Evolutionary conservation across 164 flowering plant genomes (phyloP).

Genomic region (Nymphaea colorata): DNA sequence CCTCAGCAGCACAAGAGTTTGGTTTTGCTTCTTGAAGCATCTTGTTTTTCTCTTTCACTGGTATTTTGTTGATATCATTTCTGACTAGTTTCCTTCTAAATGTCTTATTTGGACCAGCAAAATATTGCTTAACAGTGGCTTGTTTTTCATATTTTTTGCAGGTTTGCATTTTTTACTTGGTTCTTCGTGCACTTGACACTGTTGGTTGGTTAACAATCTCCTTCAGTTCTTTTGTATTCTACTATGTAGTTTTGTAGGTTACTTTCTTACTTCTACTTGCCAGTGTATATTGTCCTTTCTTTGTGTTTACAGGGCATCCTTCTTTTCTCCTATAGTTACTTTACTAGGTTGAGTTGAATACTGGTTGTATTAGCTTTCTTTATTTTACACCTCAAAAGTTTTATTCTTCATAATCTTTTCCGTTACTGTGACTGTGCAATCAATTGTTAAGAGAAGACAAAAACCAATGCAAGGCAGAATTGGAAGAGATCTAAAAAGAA

Average conservation of each 20-base stretch:
- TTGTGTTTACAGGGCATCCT: background rate
- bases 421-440: no score
- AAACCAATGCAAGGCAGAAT: background rate
- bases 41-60: background rate
- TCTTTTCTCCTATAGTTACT: background rate
- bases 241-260: background rate
- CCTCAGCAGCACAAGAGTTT: no score
- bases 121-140: background rate
- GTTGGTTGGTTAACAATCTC: constrained; percentile 48
- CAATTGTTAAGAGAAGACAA: background rate
- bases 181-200: constrained; percentile 95
- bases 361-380: background rate
- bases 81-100: background rate
- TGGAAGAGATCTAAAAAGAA: background rate
- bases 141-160: constrained; percentile 22
- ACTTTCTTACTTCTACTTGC: background rate
- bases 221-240: background rate
- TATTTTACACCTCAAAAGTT: background rate
- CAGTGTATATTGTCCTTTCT: background rate
- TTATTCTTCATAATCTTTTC: no score
- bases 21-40: background rate
- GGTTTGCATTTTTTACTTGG: constrained; percentile 92
- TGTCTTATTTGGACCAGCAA: no score
- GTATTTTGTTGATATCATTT: background rate
- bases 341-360: background rate